A percentile compares a stretch with the other conserved stretches of the same genome.
phyloP scores from a whole-genome alignment of 2,329 filamentous ascomycete genomes.

The Ascochyta rabiei region DNA sequence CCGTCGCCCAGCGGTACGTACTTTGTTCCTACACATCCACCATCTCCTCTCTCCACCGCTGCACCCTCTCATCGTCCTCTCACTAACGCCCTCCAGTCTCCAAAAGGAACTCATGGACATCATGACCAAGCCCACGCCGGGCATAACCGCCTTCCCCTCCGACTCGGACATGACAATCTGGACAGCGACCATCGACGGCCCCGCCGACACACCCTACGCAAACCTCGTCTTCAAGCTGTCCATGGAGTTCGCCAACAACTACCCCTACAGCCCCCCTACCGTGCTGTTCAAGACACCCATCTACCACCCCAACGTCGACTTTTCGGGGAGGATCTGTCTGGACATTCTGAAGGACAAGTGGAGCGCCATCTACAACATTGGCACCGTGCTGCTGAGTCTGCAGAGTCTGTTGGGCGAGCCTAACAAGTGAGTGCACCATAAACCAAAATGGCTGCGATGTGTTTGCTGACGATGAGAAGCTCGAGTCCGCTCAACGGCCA shows the following conservation, averaged over 20 bases:
- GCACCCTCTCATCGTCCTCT: not conserved
- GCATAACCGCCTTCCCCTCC: slow-evolving; percentile 92
- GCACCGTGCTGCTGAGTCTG: slow-evolving; percentile 88
- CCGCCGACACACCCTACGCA: slow-evolving; percentile 88
- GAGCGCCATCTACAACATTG: slow-evolving; percentile 96
- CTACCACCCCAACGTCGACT: slow-evolving; percentile 98
- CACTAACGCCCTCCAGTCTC: slow-evolving; percentile 63
- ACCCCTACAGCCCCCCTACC: slow-evolving; percentile 87
- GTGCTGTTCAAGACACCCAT: slow-evolving; percentile 98
- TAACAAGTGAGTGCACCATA: slow-evolving; percentile 78
- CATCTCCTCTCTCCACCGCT: not conserved
- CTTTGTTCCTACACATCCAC: slow-evolving; percentile 45
- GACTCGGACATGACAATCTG: slow-evolving; percentile 85
- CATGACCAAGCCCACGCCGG: slow-evolving; percentile 93
- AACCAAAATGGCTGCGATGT: not conserved
- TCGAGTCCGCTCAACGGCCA: slow-evolving; percentile 94
- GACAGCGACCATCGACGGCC: slow-evolving; percentile 92
- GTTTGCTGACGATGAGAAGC: slow-evolving; percentile 55
- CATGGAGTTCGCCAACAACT: slow-evolving; percentile 88
- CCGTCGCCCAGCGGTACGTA: slow-evolving; percentile 56
- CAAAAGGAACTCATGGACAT: slow-evolving; percentile 98
- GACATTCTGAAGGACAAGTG: slow-evolving; percentile 99
- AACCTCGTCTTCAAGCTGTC: slow-evolving; percentile 88
- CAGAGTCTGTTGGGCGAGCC: slow-evolving; percentile 96
- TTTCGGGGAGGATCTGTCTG: slow-evolving; percentile 93